Evolutionary conservation across 2,329 filamentous ascomycete genomes (phyloP), one percentile per base, ranked within the genome.

Genomic region (Cladosporium halotolerans): DNA sequence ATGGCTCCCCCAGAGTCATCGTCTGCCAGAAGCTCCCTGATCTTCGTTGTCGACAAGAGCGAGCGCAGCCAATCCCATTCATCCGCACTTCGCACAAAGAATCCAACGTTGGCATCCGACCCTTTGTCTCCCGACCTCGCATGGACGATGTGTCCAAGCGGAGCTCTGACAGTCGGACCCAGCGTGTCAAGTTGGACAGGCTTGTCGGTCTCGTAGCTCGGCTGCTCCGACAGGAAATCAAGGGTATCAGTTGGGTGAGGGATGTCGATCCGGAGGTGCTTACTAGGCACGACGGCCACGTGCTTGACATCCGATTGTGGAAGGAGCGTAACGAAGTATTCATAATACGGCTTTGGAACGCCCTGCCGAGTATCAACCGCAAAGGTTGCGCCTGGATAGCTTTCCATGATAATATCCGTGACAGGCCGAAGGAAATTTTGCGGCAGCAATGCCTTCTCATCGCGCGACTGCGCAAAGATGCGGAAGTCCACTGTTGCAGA

Each of bases 401-500:
- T 58, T 52, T 66, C 48, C 66, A 68, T 68, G 31, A 66, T 83
- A 74, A 31, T 61, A 71, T 58, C 78, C 70, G 43, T 76, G 66
- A 19, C 75, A 60, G 39, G 78, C 3, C 58, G 58, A 13, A 61
- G 57, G 58, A 69, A 68, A 33, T 62, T 66, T n/a, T 54, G 58
- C 1, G 64, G 58, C 8, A 55, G 47, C 19, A 69, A 54, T 41
- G 65, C 61, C 18, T 58, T 53, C 31, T 62, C 62, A 4, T 56
- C 46, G 5, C 54, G 57, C 2, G 67, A 63, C 55, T 69, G 67
- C 7, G 58, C 66, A 16, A 77, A 70, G 19, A 75, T 61, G 4
- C 75, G 65, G 44, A 76, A 69, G 41, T 75, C 74, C 0, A 78
- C 76, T 0, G 77, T 80, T 0, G 76, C 76, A 0, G 68, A 71